Conservation (phyloP, 768 basidiomycete genomes). For the Piloderma croceum region DNA sequence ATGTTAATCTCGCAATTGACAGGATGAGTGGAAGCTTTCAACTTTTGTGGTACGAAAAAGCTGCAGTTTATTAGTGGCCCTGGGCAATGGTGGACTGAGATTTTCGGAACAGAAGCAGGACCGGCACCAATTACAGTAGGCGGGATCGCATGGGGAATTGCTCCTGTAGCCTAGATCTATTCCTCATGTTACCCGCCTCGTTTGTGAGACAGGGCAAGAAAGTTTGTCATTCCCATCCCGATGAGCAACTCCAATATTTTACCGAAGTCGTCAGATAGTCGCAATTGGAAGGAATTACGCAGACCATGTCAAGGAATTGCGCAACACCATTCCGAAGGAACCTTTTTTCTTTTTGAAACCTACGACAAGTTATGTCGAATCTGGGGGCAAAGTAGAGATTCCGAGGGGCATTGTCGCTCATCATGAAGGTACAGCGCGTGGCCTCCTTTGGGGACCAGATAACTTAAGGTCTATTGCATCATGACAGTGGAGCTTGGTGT, state of each 20-base stretch:
- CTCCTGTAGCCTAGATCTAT: too few relatives aligned
- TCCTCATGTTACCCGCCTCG: conserved; percentile 33
- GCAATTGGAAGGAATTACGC: conserved; percentile 95
- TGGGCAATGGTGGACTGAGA: too few relatives aligned
- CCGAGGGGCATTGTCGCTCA: conserved; percentile 80
- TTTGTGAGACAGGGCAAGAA: conserved; percentile 45
- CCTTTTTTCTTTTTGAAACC: conserved; percentile 99
- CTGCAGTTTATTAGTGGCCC: too few relatives aligned
- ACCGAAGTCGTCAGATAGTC: conserved; percentile 57
- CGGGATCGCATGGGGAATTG: too few relatives aligned
- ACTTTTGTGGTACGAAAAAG: too few relatives aligned
- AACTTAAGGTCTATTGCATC: background rate
- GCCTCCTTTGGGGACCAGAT: background rate
- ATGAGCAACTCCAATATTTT: background rate
- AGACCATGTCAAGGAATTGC: conserved; percentile 88
- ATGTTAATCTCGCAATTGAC: too few relatives aligned
- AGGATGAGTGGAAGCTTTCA: too few relatives aligned
- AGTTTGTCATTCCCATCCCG: conserved; percentile 26
- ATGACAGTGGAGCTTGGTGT: conserved; percentile 86
- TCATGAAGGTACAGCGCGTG: conserved; percentile 67
- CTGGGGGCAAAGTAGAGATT: conserved; percentile 79
- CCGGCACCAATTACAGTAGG: too few relatives aligned
- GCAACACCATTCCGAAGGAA: conserved; percentile 79
- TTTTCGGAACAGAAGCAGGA: too few relatives aligned
- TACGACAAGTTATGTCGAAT: conserved; percentile 78